Evolutionary conservation across 768 basidiomycete species (phyloP).

Genomic region (Pisolithus marmoratus): DNA sequence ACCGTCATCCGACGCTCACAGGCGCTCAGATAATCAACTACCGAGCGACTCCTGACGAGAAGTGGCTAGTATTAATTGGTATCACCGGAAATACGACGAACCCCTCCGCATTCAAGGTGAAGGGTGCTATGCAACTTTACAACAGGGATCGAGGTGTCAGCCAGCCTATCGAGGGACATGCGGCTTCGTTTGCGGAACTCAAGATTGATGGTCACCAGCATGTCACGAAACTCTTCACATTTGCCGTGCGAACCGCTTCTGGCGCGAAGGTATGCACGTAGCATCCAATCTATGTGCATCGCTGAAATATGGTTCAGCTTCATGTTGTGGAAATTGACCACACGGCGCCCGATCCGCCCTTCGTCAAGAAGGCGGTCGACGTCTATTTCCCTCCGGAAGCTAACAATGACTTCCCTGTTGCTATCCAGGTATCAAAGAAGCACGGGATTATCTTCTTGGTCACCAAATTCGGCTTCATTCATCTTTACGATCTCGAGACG

Average conservation of each 20-base stretch:
- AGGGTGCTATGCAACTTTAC: slow-evolving; percentile 97
- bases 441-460: slow-evolving; percentile 97
- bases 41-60: slow-evolving; percentile 85
- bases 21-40: slow-evolving; percentile 99
- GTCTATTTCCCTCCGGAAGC: slow-evolving; percentile 99
- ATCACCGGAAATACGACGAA: slow-evolving; percentile 90
- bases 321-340: slow-evolving; percentile 99
- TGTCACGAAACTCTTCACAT: slow-evolving; percentile 88
- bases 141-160: slow-evolving; percentile 88
- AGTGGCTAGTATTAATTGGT: slow-evolving; percentile 96
- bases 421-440: slow-evolving; percentile 97
- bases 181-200: slow-evolving; percentile 90
- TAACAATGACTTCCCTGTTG: slow-evolving; percentile 96
- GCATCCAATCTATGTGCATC: slow-evolving; percentile 2
- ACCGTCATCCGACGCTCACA: slow-evolving; percentile 89
- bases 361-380: slow-evolving; percentile 96
- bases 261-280: slow-evolving; percentile 80
- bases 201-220: slow-evolving; percentile 85
- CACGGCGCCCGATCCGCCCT: slow-evolving; percentile 84
- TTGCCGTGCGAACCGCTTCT: slow-evolving; percentile 92
- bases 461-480: slow-evolving; percentile 99
- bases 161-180: slow-evolving; percentile 98
- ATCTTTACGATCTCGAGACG: slow-evolving; percentile 95
- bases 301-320: slow-evolving; percentile 47
- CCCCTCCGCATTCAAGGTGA: slow-evolving; percentile 96